Evolutionary conservation across 805 yeast species (phyloP).

Genomic region (Yarrowia phangngaensis): DNA sequence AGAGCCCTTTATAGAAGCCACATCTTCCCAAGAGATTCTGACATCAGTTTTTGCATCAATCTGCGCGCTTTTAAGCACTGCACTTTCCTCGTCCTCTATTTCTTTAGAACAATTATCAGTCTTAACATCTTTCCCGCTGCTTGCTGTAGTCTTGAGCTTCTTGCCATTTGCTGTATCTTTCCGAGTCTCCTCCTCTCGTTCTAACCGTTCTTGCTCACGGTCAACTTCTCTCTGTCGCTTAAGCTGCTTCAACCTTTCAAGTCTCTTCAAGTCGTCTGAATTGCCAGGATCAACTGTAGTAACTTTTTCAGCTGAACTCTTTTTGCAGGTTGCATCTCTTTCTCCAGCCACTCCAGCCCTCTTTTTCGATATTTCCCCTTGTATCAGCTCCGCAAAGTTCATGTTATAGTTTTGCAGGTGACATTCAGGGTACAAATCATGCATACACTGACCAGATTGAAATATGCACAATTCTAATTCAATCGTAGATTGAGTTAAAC

Average conservation of each 20-base stretch:
- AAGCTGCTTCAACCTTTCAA: constrained; percentile 30
- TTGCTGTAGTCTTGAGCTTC: too few relatives aligned
- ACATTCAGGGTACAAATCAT: too few relatives aligned
- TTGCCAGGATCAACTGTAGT: neutral
- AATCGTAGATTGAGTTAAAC: too few relatives aligned
- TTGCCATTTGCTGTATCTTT: constrained; percentile 27
- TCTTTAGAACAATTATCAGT: neutral
- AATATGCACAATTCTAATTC: too few relatives aligned
- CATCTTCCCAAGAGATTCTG: constrained; percentile 8
- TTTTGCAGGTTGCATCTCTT: too few relatives aligned
- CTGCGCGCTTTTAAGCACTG: constrained; percentile 1
- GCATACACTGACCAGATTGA: too few relatives aligned
- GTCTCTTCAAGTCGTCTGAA: constrained; percentile 11
- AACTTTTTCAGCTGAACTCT: constrained; percentile 1
- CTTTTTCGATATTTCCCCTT: constrained; percentile 16
- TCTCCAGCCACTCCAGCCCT: neutral
- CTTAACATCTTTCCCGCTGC: neutral
- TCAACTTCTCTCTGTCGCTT: constrained; percentile 29
- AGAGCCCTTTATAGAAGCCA: constrained; percentile 6
- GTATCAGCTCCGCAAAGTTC: constrained; percentile 24
- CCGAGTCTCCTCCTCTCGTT: constrained; percentile 6
- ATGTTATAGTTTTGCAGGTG: neutral
- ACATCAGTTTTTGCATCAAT: constrained; percentile 11
- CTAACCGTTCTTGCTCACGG: neutral
- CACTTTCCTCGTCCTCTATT: too few relatives aligned